Base-by-base conservation (phyloP, 768 basidiomycete species). In the Gymnopilus dilepis region DNA sequence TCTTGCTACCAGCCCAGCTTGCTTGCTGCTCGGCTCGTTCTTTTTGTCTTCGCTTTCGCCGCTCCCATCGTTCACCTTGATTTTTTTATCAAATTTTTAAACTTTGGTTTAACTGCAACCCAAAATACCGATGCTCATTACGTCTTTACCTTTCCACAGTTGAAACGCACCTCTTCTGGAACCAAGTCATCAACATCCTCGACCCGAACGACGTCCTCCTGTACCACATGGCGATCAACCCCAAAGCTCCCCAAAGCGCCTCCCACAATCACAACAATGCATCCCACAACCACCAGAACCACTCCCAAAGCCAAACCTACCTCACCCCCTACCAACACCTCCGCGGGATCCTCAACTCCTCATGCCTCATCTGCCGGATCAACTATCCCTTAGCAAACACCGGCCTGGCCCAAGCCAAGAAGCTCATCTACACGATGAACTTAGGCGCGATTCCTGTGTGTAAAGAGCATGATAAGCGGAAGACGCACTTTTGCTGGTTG, bases 91-190 rank as follows among this genome's bases (percentile, higher is more conserved):
- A 52, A 41, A 17, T 38, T 59, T 59, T 19, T 26, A 9, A 9
- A 24, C 26, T 17, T 22, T 15, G 12, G 42, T 43, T 42, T 19
- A 5, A 41, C 26, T 37, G 12, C 38, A 22, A 15, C n/a, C 26
- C 26, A 0, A 17, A 22, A 40, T n/a, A 2, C 17, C 22, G 61
- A 67, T 52, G 21, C 60, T 65, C 57, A 70, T 58, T 17, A 4
- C 24, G 12, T 15, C 7, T 4, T 37, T 42, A 59, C 62, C 28
- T 60, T 60, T n/a, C n/a, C 64, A 5, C 68, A 91, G 90, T 92
- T 59, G 85, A 90, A 77, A 78, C 80, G 7, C 90, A 91, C 75
- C 72, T 81, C 17, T 91, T 90, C 69, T 92, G 90, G 90, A 79
- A 80, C 62, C 86, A 89, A 61, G 89, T 87, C 1, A 80, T 84